phyloP scores from a whole-genome alignment of 345 rosid genomes.

The Bruguiera sexangula region DNA sequence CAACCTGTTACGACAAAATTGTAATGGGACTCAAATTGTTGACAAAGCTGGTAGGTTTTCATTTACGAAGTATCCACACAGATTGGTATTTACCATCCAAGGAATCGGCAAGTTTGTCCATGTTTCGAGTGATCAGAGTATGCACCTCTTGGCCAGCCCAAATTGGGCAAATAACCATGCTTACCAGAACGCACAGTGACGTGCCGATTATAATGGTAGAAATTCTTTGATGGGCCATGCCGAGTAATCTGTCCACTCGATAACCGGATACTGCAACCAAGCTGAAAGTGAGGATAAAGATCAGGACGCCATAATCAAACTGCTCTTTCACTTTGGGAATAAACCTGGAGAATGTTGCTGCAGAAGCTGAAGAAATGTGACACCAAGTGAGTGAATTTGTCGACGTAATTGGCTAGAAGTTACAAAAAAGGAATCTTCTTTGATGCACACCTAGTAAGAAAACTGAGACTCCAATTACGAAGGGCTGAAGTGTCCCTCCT shows the following conservation, averaged over 20 bases:
- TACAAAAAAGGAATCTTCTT: not conserved
- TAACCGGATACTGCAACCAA: slow-evolving; percentile 39
- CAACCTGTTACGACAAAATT: slow-evolving; percentile 31
- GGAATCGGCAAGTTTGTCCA: slow-evolving; percentile 42
- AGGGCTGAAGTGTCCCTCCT: slow-evolving; percentile 34
- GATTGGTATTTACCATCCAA: slow-evolving; percentile 30
- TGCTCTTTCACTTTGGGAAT: slow-evolving; percentile 33
- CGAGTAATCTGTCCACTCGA: slow-evolving; percentile 31
- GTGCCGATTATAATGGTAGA: slow-evolving; percentile 40
- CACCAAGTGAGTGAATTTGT: not conserved
- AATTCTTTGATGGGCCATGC: slow-evolving; percentile 33
- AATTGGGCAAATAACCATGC: slow-evolving; percentile 38
- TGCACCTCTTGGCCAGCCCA: slow-evolving; percentile 44
- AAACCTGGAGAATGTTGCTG: slow-evolving; percentile 42
- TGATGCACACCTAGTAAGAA: slow-evolving; percentile 38
- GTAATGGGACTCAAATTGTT: not conserved
- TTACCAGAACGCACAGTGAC: slow-evolving; percentile 32
- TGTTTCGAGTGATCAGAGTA: slow-evolving; percentile 22
- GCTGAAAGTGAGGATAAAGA: slow-evolving; percentile 49
- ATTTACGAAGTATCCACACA: not conserved
- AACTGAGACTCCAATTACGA: slow-evolving; percentile 35
- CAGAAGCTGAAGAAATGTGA: slow-evolving; percentile 28
- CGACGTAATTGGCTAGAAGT: not conserved
- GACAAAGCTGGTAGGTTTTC: not conserved
- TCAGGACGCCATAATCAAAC: slow-evolving; percentile 45